These are phyloP conservation scores for Fragaria ananassa DNA, from an alignment of 306 rosid genomes.

Conservation along the genomic window DNA sequence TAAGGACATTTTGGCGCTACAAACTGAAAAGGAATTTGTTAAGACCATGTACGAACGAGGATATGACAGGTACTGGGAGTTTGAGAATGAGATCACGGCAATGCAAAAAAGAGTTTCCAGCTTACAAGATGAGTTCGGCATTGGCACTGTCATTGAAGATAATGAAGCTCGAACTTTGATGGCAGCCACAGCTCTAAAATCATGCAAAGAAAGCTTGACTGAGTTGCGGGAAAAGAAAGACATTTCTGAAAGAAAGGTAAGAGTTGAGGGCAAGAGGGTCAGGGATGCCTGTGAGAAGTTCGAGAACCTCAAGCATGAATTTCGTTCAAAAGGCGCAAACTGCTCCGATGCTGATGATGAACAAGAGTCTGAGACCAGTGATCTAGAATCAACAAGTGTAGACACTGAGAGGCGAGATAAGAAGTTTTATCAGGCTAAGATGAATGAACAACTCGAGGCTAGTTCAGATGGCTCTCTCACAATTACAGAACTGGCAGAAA, in stretches of 20 bases:
- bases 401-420: constrained; percentile 36
- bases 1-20: constrained; percentile 66
- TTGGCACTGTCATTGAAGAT: constrained; percentile 52
- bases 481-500: constrained; percentile 66
- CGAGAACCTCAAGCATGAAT: constrained; percentile 40
- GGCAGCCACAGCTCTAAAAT: constrained; percentile 74
- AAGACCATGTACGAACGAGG: constrained; percentile 67
- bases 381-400: constrained; percentile 21
- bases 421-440: constrained; percentile 21
- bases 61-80: constrained; percentile 66
- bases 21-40: constrained; percentile 91
- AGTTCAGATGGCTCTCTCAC: constrained; percentile 42
- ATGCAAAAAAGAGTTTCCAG: constrained; percentile 60
- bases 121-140: constrained; percentile 70
- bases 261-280: constrained; percentile 42
- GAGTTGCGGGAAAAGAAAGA: constrained; percentile 53
- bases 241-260: constrained; percentile 54
- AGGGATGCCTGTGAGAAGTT: constrained; percentile 44
- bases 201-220: constrained; percentile 63
- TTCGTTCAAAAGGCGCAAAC: constrained; percentile 27
- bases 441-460: constrained; percentile 37
- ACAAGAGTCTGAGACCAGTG: constrained; percentile 14
- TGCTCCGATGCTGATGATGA: constrained; percentile 9
- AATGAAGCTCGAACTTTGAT: constrained; percentile 73
- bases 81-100: constrained; percentile 52